Conservation (phyloP, 2,329 filamentous ascomycete species). For the Hypoxylon sp. region DNA sequence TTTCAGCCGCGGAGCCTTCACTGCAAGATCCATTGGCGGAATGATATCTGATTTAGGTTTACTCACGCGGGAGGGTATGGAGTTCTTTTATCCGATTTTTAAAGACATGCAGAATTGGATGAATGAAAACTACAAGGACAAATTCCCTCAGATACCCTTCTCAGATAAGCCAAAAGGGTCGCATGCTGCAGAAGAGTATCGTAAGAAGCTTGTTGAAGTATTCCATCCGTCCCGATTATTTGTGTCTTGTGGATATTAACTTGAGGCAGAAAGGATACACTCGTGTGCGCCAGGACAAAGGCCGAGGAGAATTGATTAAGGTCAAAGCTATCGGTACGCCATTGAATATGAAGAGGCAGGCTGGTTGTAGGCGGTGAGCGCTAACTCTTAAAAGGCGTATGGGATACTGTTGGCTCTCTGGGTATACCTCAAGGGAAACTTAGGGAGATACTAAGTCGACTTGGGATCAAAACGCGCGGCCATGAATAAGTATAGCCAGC, state of each 20-base stretch:
- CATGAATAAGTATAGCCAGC: slow-evolving; percentile 61
- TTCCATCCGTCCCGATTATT: background rate
- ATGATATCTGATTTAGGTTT: slow-evolving; percentile 67
- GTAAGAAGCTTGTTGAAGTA: slow-evolving; percentile 61
- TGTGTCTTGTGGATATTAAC: slow-evolving; percentile 28
- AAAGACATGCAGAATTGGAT: slow-evolving; percentile 70
- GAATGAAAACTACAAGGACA: slow-evolving; percentile 61
- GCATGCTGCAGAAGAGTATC: slow-evolving; percentile 60
- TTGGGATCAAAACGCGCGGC: slow-evolving; percentile 63
- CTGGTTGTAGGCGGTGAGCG: background rate
- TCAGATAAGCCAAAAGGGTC: slow-evolving; percentile 64
- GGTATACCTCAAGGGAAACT: slow-evolving; percentile 53
- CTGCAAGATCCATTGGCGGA: slow-evolving; percentile 68
- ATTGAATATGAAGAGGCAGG: background rate
- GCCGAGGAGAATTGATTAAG: slow-evolving; percentile 61
- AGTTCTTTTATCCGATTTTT: slow-evolving; percentile 69
- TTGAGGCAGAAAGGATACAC: slow-evolving; percentile 54
- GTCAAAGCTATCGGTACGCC: slow-evolving; percentile 61
- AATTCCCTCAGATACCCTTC: slow-evolving; percentile 64
- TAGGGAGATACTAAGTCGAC: slow-evolving; percentile 56
- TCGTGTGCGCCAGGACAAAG: slow-evolving; percentile 58
- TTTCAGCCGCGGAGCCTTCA: slow-evolving; percentile 72
- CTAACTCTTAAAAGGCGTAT: slow-evolving; percentile 59
- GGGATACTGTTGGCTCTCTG: slow-evolving; percentile 65
- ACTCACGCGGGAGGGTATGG: slow-evolving; percentile 67